Conservation (phyloP, 345 rosid genomes). For the Murraya koenigii region DNA sequence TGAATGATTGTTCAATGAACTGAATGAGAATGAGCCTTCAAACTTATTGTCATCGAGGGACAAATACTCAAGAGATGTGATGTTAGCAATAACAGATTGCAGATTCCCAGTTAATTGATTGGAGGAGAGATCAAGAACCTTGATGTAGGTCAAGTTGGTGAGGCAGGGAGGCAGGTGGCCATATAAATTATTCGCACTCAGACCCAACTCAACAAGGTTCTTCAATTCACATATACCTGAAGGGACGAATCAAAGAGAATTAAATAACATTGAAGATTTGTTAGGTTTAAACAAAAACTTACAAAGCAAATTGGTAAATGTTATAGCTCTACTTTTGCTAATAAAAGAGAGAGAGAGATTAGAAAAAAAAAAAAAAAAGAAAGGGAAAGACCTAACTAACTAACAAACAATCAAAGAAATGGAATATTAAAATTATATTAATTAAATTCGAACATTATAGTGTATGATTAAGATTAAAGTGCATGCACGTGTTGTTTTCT, state of each 20-base stretch:
- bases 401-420: no score
- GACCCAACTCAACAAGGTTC: background rate
- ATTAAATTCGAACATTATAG: no score
- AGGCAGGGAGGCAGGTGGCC: background rate
- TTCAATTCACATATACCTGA: background rate
- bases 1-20: background rate
- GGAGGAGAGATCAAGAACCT: conserved; percentile 5
- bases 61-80: background rate
- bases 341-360: no score
- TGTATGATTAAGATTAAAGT: no score
- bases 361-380: no score
- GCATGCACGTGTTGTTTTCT: no score
- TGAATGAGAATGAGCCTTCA: background rate
- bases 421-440: no score
- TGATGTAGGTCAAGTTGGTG: conserved; percentile 15
- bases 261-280: background rate
- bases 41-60: conserved; percentile 4
- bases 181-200: background rate
- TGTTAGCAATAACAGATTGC: background rate
- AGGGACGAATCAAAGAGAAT: no score
- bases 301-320: no score
- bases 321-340: no score
- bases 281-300: no score
- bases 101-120: background rate
- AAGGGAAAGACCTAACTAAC: no score